Conservation (phyloP, 306 rosid species). For the Acmispon strigosus region DNA sequence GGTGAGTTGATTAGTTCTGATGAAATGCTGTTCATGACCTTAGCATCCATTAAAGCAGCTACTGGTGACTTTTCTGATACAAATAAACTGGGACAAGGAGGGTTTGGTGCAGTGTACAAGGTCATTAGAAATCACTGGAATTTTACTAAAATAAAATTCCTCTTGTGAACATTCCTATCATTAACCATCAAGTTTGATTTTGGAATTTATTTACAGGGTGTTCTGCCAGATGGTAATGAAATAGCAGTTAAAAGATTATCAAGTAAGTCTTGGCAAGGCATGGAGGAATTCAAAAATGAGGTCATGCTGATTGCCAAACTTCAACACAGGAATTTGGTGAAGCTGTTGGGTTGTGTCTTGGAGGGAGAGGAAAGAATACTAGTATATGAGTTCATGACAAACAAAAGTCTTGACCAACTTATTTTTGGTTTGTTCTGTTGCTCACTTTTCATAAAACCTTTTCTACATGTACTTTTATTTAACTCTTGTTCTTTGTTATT, state of each 20-base stretch:
- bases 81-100: conserved; percentile 48
- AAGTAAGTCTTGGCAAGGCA: conserved; percentile 59
- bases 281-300: conserved; percentile 59
- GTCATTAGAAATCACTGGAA: not conserved
- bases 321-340: conserved; percentile 61
- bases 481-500: not conserved
- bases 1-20: conserved; percentile 47
- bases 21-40: conserved; percentile 32
- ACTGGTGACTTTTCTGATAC: conserved; percentile 32
- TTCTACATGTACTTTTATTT: not conserved
- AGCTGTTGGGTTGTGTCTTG: conserved; percentile 49
- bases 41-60: conserved; percentile 15
- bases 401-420: conserved; percentile 51
- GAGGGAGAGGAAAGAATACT: conserved; percentile 55
- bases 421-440: conserved; percentile 43
- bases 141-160: not conserved
- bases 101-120: conserved; percentile 34
- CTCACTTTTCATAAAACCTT: not conserved
- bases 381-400: conserved; percentile 57
- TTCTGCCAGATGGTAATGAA: conserved; percentile 44
- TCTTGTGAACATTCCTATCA: not conserved
- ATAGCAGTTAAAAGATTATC: conserved; percentile 61
- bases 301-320: conserved; percentile 49
- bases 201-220: conserved; percentile 37
- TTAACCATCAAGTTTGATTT: not conserved